phyloP scores from a whole-genome alignment of 129 eudicot genomes.

The Flaveria brownii region DNA sequence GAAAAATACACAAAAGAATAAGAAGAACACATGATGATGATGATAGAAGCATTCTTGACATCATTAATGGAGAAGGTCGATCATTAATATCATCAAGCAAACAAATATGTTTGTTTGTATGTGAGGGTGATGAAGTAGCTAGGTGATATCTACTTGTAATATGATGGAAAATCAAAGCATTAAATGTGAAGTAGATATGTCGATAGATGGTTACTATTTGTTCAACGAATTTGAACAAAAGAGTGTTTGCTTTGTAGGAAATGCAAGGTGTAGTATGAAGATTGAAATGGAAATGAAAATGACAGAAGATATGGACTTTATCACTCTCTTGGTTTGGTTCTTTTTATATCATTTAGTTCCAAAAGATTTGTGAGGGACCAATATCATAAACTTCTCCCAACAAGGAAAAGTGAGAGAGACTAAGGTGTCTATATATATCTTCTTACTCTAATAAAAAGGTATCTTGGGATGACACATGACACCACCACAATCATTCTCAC shows the following conservation, averaged over 20 bases:
- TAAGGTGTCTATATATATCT: background rate
- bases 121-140: constrained; percentile 25
- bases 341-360: constrained; percentile 30
- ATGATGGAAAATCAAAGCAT: constrained; percentile 36
- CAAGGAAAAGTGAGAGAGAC: constrained; percentile 33
- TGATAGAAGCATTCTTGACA: constrained; percentile 44
- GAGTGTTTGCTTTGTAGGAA: constrained; percentile 41
- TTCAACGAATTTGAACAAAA: constrained; percentile 17
- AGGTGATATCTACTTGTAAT: constrained; percentile 27
- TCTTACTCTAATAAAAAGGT: no score
- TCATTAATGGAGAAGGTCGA: constrained; percentile 21
- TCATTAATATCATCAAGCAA: constrained; percentile 23
- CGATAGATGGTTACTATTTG: background rate
- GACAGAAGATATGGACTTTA: constrained; percentile 47
- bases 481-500: no score
- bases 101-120: constrained; percentile 2
- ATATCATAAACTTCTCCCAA: constrained; percentile 33
- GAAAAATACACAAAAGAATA: constrained; percentile 40
- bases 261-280: constrained; percentile 46
- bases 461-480: no score
- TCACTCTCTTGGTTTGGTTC: constrained; percentile 28
- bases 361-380: constrained; percentile 31
- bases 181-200: constrained; percentile 39
- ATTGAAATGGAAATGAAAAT: constrained; percentile 30
- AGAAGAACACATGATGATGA: constrained; percentile 39